Evolutionary conservation across 345 rosid genomes (phyloP), one percentile per base, ranked within the genome.

Genomic region (Moringa oleifera): DNA sequence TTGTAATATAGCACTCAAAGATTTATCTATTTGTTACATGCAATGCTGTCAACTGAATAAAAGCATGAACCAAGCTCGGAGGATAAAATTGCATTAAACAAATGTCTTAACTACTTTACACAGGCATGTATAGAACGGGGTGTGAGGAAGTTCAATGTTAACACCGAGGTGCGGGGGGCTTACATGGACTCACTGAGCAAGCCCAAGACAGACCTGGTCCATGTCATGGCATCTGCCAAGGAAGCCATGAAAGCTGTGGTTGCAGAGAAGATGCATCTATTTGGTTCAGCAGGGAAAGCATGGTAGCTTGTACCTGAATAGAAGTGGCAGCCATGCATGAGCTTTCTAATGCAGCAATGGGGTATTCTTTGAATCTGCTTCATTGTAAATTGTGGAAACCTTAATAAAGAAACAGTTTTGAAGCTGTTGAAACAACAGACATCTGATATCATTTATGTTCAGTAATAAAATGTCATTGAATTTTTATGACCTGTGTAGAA

Each of bases 201-300:
- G 36, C 82, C 77, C 3, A 73, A 76, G 74, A 85, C 82, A 6
- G 98, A 88, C 61, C 76, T 93, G 18, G 91, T 93, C 51, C 75
- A 84, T 66, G 77, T 87, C 51, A 84, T 93, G 83, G 83, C 77
- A n/a, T 80, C 90, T 20, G 79, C 92, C 4, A 88, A 80, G 68
- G 82, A 80, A 57, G 96, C 96, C 79, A 90, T 88, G 97, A 86
- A 88, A 75, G 79, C 79, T 22, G 91, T 93, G 25, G 72, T 88
- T 31, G 78, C 81, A 0, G 96, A 93, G 70, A 90, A 93, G 84
- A 86, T 90, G 86, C 88, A 25, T 57, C 80, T 93, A 58, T 90
- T 90, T 64, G 96, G 96, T 41, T 90, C 98, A 15, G 70, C 92
- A 21, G 94, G 98, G 68, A 88, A 90, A 73, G 97, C 96, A 53